A percentile compares a stretch with the other conserved stretches of the same genome.
Evolutionary conservation across 257 asterid species (phyloP).

Genomic region (Solanum medicagineum): DNA sequence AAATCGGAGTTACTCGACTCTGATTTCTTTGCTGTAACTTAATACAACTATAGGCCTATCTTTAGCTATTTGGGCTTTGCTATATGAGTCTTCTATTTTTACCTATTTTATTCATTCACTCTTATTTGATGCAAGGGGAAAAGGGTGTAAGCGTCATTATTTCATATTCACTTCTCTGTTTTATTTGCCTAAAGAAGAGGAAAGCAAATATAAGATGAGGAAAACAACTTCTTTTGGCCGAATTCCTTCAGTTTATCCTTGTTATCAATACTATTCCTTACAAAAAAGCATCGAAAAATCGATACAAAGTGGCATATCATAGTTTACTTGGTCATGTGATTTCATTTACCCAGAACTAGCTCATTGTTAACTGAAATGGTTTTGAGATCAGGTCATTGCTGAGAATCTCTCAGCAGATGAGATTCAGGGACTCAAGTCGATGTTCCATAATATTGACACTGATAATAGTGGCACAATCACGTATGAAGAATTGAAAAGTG

Average conservation of each 20-base stretch:
- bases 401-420: conserved; percentile 73
- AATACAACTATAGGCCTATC: background rate
- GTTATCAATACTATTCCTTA: background rate
- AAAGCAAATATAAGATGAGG: background rate
- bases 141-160: background rate
- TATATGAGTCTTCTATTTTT: background rate
- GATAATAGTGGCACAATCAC: conserved; percentile 77
- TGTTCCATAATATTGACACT: conserved; percentile 76
- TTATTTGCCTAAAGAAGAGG: background rate
- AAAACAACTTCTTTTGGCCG: background rate
- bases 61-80: background rate
- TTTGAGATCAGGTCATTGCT: conserved; percentile 51
- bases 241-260: background rate
- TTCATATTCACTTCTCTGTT: background rate
- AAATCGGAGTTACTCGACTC: background rate
- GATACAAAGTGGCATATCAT: background rate
- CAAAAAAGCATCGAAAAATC: background rate
- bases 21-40: background rate
- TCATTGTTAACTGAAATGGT: background rate
- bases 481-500: conserved; percentile 64
- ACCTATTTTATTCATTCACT: background rate
- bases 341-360: background rate
- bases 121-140: background rate
- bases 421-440: conserved; percentile 70
- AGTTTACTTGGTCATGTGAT: background rate